Percentiles rank a stretch among this genome's conserved stretches.
Conservation (phyloP, 306 rosid species). For the Prunus mongolica region DNA sequence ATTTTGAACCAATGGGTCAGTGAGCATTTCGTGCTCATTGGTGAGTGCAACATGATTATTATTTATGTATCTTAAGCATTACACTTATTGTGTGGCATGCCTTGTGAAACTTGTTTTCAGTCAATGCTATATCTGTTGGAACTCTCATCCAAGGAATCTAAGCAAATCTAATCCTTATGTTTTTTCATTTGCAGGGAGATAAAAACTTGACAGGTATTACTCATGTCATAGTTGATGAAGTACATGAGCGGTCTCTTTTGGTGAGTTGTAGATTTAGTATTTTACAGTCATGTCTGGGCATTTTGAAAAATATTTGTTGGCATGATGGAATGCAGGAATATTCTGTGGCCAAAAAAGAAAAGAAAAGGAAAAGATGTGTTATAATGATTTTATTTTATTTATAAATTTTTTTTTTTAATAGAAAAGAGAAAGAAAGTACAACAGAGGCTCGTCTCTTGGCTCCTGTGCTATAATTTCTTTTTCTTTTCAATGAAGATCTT, state of each 20-base stretch:
- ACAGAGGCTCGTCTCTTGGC: not conserved
- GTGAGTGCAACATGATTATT: not conserved
- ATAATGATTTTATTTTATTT: not conserved
- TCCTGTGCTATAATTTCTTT: not conserved
- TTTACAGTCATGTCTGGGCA: conserved; percentile 2
- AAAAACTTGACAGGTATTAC: conserved; percentile 70
- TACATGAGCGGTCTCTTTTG: conserved; percentile 93
- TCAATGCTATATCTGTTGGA: not conserved
- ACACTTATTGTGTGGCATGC: not conserved
- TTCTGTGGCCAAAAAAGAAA: not conserved
- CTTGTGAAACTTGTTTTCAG: not conserved
- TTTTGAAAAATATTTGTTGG: conserved; percentile 7
- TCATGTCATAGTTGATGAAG: conserved; percentile 94
- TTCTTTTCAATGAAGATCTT: not conserved
- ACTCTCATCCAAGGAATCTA: not conserved
- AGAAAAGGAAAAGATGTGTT: too few relatives aligned
- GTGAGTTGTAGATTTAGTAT: conserved; percentile 44
- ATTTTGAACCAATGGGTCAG: not conserved
- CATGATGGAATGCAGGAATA: conserved; percentile 3
- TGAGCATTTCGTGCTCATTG: not conserved
- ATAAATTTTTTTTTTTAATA: not conserved
- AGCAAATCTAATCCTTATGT: not conserved
- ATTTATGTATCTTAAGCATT: not conserved
- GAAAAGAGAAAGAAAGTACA: not conserved
- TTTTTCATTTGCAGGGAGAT: conserved; percentile 59